These are phyloP conservation scores for Rhizopogon rudus DNA, from an alignment of 768 basidiomycete genomes.

Conservation along the genomic window DNA sequence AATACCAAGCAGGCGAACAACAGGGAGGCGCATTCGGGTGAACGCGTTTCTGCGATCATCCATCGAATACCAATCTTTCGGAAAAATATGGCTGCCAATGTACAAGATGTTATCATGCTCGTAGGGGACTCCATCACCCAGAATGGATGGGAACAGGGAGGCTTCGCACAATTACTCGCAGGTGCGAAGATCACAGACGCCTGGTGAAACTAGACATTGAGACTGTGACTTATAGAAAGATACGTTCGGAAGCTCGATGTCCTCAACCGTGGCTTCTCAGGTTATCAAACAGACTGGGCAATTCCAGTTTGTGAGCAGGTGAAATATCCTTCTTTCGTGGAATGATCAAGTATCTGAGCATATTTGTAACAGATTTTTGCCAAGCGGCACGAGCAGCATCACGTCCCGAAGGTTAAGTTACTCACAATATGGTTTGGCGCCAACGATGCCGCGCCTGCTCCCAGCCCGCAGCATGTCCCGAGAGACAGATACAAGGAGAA, in stretches of 20 bases:
- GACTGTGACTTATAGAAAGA: slow-evolving; percentile 39
- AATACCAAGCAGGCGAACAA: no score
- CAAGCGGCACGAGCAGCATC: slow-evolving; percentile 38
- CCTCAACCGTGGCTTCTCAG: slow-evolving; percentile 77
- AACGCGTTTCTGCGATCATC: neutral
- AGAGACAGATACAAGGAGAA: slow-evolving; percentile 60
- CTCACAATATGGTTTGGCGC: slow-evolving; percentile 87
- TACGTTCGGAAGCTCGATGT: slow-evolving; percentile 84
- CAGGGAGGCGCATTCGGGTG: neutral
- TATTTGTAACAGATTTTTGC: slow-evolving; percentile 48
- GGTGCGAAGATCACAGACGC: slow-evolving; percentile 11
- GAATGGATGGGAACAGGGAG: slow-evolving; percentile 54
- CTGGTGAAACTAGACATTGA: neutral
- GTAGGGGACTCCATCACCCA: slow-evolving; percentile 85
- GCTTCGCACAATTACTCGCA: slow-evolving; percentile 65
- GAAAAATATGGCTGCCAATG: slow-evolving; percentile 46
- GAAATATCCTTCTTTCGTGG: neutral
- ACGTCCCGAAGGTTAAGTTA: slow-evolving; percentile 60
- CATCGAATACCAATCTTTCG: neutral
- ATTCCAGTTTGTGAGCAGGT: slow-evolving; percentile 78
- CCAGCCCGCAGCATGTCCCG: slow-evolving; percentile 73
- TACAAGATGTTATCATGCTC: slow-evolving; percentile 66
- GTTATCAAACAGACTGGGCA: slow-evolving; percentile 87
- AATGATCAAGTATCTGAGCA: no score
- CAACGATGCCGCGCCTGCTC: slow-evolving; percentile 74